Percentiles rank a stretch among this genome's conserved stretches.
phyloP scores from a whole-genome alignment of 306 rosid species.

The Cucurbita moschata region DNA sequence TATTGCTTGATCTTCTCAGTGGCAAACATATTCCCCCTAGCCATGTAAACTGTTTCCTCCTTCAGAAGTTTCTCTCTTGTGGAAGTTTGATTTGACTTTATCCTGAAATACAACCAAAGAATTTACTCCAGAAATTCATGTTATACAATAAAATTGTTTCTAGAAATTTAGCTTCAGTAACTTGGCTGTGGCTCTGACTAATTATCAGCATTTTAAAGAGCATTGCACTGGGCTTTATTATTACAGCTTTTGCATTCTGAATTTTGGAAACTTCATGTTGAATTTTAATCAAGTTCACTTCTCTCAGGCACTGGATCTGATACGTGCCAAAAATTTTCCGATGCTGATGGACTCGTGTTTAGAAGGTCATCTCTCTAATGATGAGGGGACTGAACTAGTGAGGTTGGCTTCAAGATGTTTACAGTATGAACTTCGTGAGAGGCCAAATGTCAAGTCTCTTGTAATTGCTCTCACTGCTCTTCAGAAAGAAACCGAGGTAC shows the following conservation, averaged over 20 bases:
- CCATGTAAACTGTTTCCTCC: conserved; percentile 36
- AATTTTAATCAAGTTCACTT: conserved; percentile 8
- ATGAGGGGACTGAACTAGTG: conserved; percentile 78
- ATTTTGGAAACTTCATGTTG: background rate
- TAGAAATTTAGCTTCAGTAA: background rate
- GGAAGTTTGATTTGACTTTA: conserved; percentile 10
- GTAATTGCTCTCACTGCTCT: conserved; percentile 60
- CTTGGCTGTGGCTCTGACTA: background rate
- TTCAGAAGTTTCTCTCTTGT: conserved; percentile 9
- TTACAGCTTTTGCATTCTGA: background rate
- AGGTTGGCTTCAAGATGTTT: conserved; percentile 75
- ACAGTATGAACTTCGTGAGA: conserved; percentile 72
- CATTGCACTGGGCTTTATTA: background rate
- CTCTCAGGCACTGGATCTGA: conserved; percentile 70
- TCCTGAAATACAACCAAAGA: background rate
- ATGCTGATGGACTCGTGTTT: conserved; percentile 79
- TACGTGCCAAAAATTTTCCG: conserved; percentile 52
- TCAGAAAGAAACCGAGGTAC: conserved; percentile 82
- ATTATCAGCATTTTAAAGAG: background rate
- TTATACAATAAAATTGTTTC: too few species aligned
- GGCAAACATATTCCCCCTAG: conserved; percentile 94
- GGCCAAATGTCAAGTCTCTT: conserved; percentile 78
- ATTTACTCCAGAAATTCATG: background rate
- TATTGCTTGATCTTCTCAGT: conserved; percentile 81
- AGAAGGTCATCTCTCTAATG: conserved; percentile 73